Percentiles rank a stretch among this genome's conserved stretches.
Conservation (phyloP, 441 rosid species). For the Arabidopsis lyrata region DNA sequence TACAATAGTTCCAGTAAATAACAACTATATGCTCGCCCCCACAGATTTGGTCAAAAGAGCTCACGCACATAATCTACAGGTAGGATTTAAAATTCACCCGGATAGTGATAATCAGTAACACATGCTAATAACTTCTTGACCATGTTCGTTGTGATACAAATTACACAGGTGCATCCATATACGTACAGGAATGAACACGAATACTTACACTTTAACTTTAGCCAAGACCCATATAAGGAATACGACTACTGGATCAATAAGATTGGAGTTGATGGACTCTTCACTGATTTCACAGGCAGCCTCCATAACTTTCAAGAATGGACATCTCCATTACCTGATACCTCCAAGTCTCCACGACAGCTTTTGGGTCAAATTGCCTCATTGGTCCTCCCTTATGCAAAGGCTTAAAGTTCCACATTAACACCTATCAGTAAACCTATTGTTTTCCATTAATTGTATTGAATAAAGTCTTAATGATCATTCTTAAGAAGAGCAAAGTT, state of each 20-base stretch:
- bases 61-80: constrained; percentile 76
- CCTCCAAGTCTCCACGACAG: constrained; percentile 27
- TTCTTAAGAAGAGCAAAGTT: background rate
- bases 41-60: constrained; percentile 87
- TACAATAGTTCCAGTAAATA: constrained; percentile 63
- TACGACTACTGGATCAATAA: constrained; percentile 83
- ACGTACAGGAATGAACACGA: constrained; percentile 76
- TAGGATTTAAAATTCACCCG: constrained; percentile 25
- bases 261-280: constrained; percentile 90
- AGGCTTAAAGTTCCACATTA: constrained; percentile 27
- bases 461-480: background rate
- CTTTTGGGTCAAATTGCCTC: constrained; percentile 36
- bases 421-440: background rate
- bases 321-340: constrained; percentile 49
- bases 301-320: constrained; percentile 74
- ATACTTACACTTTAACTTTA: constrained; percentile 72
- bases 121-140: constrained; percentile 23
- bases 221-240: constrained; percentile 82
- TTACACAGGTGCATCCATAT: constrained; percentile 90
- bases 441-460: background rate
- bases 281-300: constrained; percentile 94
- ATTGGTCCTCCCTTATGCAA: constrained; percentile 33
- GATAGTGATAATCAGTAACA: background rate
- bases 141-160: constrained; percentile 34
- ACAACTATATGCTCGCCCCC: constrained; percentile 62